Base-by-base conservation (phyloP, 768 basidiomycete species). In the Mycena vitilis region DNA sequence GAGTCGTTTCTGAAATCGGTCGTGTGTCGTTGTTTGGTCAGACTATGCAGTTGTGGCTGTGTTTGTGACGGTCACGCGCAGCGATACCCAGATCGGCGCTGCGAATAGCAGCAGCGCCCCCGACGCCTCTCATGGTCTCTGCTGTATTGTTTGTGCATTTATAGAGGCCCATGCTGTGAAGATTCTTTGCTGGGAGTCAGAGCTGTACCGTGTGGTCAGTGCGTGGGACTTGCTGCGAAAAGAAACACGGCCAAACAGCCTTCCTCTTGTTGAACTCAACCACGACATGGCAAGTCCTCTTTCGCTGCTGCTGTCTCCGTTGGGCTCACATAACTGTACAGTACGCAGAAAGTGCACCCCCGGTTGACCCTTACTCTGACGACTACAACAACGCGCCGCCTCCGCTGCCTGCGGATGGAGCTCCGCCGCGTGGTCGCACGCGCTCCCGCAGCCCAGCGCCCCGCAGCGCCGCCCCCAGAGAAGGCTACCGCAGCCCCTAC, bases 361-460 rank as follows among this genome's bases (percentile, higher is more conserved):
- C 90, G 38, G 88, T 90, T 22, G 93, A 95, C 82, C 92, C 93
- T 18, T 94, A 94, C 79, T 88, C 91, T 49, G 94, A 95, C 77
- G 91, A 91, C 58, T 94, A 93, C 81, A 92, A 86, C 73, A 63
- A 37, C 12, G 90, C 87, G 38, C 87, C 90, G 47, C 85, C 87
- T 2, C 83, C 84, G 54, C 78, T 85, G 2, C 77, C 87, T 15
- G 79, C 86, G 53, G 91, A 92, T 66, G 78, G 81, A 18, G 80
- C 84, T 20, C 79, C 87, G 13, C 74, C 87, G 44, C 87, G 92
- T 66, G 89, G 89, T 54, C 89, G 94, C 63, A 91, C 91, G 72
- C 90, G 92, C 61, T 94, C 93, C 25, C 87, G 91, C 71, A 92
- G 91, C 74, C 88, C 91, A 1, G 81, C 82, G 61, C 84, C 85